These are phyloP conservation scores for Eucalyptus brandiana DNA, from an alignment of 345 rosid genomes.

Conservation along the genomic window DNA sequence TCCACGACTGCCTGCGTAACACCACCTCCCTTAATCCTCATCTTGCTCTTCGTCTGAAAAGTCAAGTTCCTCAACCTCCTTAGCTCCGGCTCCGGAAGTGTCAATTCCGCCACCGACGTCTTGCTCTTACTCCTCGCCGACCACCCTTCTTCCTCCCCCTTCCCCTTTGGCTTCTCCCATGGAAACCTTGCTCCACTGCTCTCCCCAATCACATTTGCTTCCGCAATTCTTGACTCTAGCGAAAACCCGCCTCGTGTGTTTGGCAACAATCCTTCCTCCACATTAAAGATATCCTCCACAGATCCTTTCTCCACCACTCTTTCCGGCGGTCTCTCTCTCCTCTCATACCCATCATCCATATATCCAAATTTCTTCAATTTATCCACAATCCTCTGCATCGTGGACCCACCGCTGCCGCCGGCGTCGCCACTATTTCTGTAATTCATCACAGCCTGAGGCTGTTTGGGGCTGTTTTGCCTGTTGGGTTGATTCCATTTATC, in stretches of 20 bases:
- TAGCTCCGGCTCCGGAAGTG: slow-evolving; percentile 63
- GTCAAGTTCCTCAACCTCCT: slow-evolving; percentile 73
- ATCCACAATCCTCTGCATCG: slow-evolving; percentile 82
- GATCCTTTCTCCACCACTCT: slow-evolving; percentile 67
- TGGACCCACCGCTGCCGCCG: slow-evolving; percentile 25
- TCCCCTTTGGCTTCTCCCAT: slow-evolving; percentile 58
- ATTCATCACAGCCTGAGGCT: slow-evolving; percentile 35
- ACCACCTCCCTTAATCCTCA: slow-evolving; percentile 51
- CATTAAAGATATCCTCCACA: slow-evolving; percentile 56
- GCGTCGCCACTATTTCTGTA: slow-evolving; percentile 12
- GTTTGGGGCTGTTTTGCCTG: slow-evolving; percentile 19
- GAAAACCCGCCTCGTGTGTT: slow-evolving; percentile 55
- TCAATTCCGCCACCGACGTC: slow-evolving; percentile 61
- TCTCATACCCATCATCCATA: slow-evolving; percentile 26
- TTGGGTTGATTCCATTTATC: slow-evolving; percentile 36
- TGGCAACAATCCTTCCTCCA: slow-evolving; percentile 57
- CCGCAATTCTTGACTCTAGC: slow-evolving; percentile 30
- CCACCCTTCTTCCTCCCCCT: slow-evolving; percentile 28
- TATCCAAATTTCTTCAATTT: slow-evolving; percentile 66
- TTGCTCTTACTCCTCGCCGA: slow-evolving; percentile 43
- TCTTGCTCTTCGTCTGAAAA: slow-evolving; percentile 47
- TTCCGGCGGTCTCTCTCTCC: slow-evolving; percentile 14
- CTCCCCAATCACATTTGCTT: slow-evolving; percentile 18
- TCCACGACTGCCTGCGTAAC: slow-evolving; percentile 70
- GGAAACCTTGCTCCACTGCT: slow-evolving; percentile 65